A percentile compares a stretch with the other conserved stretches of the same genome.
Conservation (phyloP, 1,284 basidiomycete species). For the Thecaphora thlaspeos region DNA sequence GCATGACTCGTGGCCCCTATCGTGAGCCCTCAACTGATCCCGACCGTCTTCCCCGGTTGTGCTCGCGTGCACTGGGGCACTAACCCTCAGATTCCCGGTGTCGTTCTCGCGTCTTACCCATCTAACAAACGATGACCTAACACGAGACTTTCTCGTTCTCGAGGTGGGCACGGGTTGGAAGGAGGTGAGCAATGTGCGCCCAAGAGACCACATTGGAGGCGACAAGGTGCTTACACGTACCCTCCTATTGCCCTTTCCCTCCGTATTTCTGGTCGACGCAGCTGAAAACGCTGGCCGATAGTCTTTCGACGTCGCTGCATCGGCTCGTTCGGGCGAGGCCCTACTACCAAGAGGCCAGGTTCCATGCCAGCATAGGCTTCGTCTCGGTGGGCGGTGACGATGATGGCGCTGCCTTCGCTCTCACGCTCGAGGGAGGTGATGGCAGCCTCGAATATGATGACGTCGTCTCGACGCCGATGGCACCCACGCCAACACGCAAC, state of each 20-base stretch:
- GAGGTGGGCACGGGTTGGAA: slow-evolving; percentile 27
- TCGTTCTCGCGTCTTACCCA: slow-evolving; percentile 25
- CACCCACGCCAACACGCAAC: too few relatives aligned
- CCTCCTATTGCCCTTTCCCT: background rate
- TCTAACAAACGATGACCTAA: slow-evolving; percentile 26
- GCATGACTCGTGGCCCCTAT: too few relatives aligned
- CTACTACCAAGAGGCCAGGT: slow-evolving; percentile 38
- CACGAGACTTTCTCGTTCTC: slow-evolving; percentile 28
- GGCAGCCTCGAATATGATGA: too few relatives aligned
- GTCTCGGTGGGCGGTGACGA: background rate
- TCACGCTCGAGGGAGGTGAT: too few relatives aligned
- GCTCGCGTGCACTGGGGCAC: background rate
- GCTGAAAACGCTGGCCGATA: slow-evolving; percentile 17
- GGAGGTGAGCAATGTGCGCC: slow-evolving; percentile 8
- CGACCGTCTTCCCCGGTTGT: too few relatives aligned
- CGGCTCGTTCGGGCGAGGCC: slow-evolving; percentile 20
- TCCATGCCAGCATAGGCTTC: slow-evolving; percentile 29
- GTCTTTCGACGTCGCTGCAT: slow-evolving; percentile 12
- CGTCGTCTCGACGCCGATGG: background rate
- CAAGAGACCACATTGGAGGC: background rate
- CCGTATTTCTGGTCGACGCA: slow-evolving; percentile 4
- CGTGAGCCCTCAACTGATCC: too few relatives aligned
- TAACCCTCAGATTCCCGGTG: slow-evolving; percentile 12
- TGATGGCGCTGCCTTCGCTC: too few relatives aligned
- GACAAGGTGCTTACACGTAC: too few relatives aligned